phyloP scores from a whole-genome alignment of 148 eudicot genomes.

The Bassia scoparia region DNA sequence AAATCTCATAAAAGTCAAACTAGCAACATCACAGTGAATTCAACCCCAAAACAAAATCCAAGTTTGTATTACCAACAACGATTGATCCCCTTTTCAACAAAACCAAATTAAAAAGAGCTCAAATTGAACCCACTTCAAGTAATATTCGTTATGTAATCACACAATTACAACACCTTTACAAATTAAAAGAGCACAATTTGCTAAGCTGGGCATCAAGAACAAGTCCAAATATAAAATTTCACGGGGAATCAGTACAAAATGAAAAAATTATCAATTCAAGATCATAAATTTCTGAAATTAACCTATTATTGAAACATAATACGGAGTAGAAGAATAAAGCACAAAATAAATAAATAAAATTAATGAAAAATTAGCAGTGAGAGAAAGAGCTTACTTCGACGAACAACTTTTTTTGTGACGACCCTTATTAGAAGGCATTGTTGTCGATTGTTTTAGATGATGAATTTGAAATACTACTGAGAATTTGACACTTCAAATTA shows the following conservation, averaged over 20 bases:
- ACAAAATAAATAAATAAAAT: too few species aligned
- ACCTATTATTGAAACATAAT: neutral
- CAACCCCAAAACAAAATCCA: neutral
- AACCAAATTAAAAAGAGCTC: neutral
- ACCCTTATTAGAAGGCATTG: slow-evolving; percentile 42
- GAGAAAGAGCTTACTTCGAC: slow-evolving; percentile 32
- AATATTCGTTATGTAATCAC: neutral
- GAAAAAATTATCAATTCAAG: neutral
- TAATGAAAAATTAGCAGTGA: neutral
- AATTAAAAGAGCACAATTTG: neutral
- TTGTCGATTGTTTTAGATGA: neutral
- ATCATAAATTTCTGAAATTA: neutral
- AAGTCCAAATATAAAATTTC: neutral
- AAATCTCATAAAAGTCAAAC: neutral
- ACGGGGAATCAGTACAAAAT: neutral
- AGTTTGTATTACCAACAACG: neutral
- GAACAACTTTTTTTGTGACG: slow-evolving; percentile 36
- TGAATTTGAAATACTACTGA: neutral
- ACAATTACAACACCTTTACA: neutral
- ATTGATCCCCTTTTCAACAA: neutral
- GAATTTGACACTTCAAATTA: neutral
- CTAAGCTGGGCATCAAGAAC: neutral
- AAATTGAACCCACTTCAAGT: neutral
- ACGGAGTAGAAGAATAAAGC: neutral
- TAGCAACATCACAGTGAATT: neutral